A percentile compares a stretch with the other conserved stretches of the same genome.
Conservation (phyloP, 2,329 filamentous ascomycete genomes). For the Aaosphaeria arxii region DNA sequence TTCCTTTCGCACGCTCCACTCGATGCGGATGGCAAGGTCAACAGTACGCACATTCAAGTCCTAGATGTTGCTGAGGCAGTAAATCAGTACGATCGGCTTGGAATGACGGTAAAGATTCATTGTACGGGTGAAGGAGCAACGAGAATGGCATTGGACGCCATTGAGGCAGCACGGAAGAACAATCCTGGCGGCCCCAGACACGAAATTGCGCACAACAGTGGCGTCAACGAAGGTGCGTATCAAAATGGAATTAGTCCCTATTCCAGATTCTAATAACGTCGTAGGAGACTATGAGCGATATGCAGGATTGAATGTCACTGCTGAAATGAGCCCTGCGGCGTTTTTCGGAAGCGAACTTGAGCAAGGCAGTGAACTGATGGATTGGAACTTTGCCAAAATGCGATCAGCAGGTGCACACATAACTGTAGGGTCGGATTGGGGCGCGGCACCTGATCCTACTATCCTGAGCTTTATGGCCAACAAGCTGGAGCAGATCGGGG, state of each 20-base stretch:
- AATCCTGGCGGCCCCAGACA: slow-evolving; percentile 28
- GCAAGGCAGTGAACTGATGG: slow-evolving; percentile 10
- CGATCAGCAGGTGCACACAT: slow-evolving; percentile 19
- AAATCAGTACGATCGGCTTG: slow-evolving; percentile 24
- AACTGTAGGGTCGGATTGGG: slow-evolving; percentile 30
- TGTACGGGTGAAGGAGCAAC: slow-evolving; percentile 29
- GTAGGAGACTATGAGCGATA: slow-evolving; percentile 27
- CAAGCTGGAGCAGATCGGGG: slow-evolving; percentile 10
- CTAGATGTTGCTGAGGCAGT: slow-evolving; percentile 20
- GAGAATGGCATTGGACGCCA: slow-evolving; percentile 27
- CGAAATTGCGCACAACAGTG: slow-evolving; percentile 30
- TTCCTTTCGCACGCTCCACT: slow-evolving; percentile 26
- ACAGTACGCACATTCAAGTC: slow-evolving; percentile 17
- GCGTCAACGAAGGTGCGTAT: slow-evolving; percentile 13
- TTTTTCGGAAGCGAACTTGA: slow-evolving; percentile 18
- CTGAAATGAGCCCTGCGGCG: slow-evolving; percentile 32
- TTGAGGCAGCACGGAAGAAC: slow-evolving; percentile 19
- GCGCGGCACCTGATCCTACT: slow-evolving; percentile 11
- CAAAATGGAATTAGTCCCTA: too few species aligned
- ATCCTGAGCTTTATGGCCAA: slow-evolving; percentile 10
- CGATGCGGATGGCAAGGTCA: slow-evolving; percentile 18
- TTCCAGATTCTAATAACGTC: not conserved
- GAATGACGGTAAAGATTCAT: slow-evolving; percentile 35
- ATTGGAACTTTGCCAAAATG: slow-evolving; percentile 28
- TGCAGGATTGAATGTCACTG: slow-evolving; percentile 25